Percentiles rank a stretch among this genome's conserved stretches.
Evolutionary conservation across 495 filamentous ascomycete species (phyloP).

Genomic region (Platismatia glauca): DNA sequence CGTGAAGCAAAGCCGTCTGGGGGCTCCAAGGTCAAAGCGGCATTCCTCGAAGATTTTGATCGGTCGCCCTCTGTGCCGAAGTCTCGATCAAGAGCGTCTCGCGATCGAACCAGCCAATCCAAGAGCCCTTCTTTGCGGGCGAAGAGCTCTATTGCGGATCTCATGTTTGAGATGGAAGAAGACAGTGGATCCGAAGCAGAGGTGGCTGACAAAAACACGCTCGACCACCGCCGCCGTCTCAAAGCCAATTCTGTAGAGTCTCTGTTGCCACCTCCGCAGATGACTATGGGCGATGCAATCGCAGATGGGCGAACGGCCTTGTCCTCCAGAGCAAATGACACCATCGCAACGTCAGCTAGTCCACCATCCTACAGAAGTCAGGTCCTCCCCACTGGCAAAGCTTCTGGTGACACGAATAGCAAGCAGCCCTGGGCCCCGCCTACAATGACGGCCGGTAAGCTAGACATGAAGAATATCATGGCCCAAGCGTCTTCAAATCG

Average conservation of each 20-base stretch:
- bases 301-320: slow-evolving; percentile 25
- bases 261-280: neutral
- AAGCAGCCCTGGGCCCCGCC: slow-evolving; percentile 52
- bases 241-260: neutral
- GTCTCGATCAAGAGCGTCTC: slow-evolving; percentile 38
- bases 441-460: slow-evolving; percentile 49
- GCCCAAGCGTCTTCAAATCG: slow-evolving; percentile 54
- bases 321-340: slow-evolving; percentile 28
- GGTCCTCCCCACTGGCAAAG: neutral
- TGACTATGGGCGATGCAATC: neutral
- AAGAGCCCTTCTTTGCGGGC: slow-evolving; percentile 53
- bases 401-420: slow-evolving; percentile 11
- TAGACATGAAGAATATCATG: slow-evolving; percentile 79
- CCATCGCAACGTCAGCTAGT: slow-evolving; percentile 22
- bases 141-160: slow-evolving; percentile 57
- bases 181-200: slow-evolving; percentile 34
- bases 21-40: slow-evolving; percentile 38
- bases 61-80: slow-evolving; percentile 49
- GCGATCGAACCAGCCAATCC: slow-evolving; percentile 36
- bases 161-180: slow-evolving; percentile 96
- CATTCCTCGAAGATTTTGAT: slow-evolving; percentile 48
- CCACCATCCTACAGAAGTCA: slow-evolving; percentile 9
- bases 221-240: neutral
- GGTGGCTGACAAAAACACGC: slow-evolving; percentile 5
- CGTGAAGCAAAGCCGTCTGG: slow-evolving; percentile 46